Conservation (phyloP, 306 rosid genomes). For the Cucurbita moschata region DNA sequence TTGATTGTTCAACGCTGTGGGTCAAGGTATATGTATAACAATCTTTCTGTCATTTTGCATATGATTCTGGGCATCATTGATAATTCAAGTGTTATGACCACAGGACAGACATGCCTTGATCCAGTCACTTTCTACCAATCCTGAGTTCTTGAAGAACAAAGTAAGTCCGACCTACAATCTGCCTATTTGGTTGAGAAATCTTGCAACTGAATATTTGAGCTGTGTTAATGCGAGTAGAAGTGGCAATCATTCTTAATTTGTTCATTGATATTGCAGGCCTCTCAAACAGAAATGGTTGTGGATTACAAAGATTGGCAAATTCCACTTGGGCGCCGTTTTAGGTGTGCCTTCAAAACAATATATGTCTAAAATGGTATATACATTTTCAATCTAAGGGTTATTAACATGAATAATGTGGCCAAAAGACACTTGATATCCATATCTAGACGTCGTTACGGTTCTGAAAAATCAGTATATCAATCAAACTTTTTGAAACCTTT, state of each 20-base stretch:
- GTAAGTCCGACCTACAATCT: conserved; percentile 22
- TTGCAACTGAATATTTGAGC: not conserved
- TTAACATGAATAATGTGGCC: not conserved
- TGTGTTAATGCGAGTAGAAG: not conserved
- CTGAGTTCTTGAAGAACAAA: conserved; percentile 76
- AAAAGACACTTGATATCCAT: not conserved
- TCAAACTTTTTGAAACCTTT: not conserved
- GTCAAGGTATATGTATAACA: conserved; percentile 51
- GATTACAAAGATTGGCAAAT: conserved; percentile 97
- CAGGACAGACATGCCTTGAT: conserved; percentile 78
- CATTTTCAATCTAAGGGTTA: not conserved
- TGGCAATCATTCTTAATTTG: not conserved
- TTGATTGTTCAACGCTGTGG: conserved; percentile 92
- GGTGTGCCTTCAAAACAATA: conserved; percentile 31
- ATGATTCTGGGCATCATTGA: not conserved
- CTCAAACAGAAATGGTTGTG: conserved; percentile 57
- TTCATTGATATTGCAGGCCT: conserved; percentile 41
- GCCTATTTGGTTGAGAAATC: not conserved
- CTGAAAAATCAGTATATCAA: not conserved
- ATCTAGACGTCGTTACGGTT: not conserved
- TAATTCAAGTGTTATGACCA: conserved; percentile 4
- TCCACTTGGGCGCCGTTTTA: conserved; percentile 95
- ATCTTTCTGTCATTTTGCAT: not conserved
- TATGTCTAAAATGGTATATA: not conserved
- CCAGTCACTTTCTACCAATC: conserved; percentile 81